Conservation (phyloP, 2,329 filamentous ascomycete genomes). For the Ambrosiella cleistominuta region DNA sequence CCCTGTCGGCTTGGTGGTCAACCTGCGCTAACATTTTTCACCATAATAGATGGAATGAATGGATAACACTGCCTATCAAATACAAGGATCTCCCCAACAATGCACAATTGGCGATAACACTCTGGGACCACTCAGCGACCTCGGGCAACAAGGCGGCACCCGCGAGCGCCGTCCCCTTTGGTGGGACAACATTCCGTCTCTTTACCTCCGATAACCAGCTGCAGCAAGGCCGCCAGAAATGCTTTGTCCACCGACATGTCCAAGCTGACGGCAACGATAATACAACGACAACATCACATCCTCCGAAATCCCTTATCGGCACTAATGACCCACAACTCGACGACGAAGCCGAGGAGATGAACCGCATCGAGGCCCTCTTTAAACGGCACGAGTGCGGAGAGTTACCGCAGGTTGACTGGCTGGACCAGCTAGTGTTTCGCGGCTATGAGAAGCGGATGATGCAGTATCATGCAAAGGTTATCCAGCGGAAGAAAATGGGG, state of each 20-base stretch:
- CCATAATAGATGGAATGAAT: slow-evolving; percentile 68
- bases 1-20: background rate
- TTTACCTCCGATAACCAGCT: slow-evolving; percentile 86
- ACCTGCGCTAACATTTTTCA: background rate
- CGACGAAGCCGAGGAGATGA: slow-evolving; percentile 65
- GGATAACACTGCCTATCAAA: slow-evolving; percentile 72
- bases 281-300: slow-evolving; percentile 53
- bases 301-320: slow-evolving; percentile 34
- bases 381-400: slow-evolving; percentile 99
- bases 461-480: slow-evolving; percentile 23
- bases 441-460: slow-evolving; percentile 51
- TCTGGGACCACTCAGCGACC: slow-evolving; percentile 56
- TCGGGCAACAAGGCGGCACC: slow-evolving; percentile 57
- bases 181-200: slow-evolving; percentile 78
- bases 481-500: slow-evolving; percentile 23
- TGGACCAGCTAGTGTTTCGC: slow-evolving; percentile 86
- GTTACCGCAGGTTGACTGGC: slow-evolving; percentile 81
- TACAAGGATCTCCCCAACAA: slow-evolving; percentile 70
- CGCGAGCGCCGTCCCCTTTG: slow-evolving; percentile 75
- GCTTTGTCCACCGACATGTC: slow-evolving; percentile 63
- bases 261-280: slow-evolving; percentile 71
- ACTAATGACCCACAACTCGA: slow-evolving; percentile 35
- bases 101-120: slow-evolving; percentile 72
- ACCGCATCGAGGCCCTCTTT: slow-evolving; percentile 73
- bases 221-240: slow-evolving; percentile 84